Evolutionary conservation across 768 basidiomycete genomes (phyloP).

Genomic region (Phylloporus sp.): DNA sequence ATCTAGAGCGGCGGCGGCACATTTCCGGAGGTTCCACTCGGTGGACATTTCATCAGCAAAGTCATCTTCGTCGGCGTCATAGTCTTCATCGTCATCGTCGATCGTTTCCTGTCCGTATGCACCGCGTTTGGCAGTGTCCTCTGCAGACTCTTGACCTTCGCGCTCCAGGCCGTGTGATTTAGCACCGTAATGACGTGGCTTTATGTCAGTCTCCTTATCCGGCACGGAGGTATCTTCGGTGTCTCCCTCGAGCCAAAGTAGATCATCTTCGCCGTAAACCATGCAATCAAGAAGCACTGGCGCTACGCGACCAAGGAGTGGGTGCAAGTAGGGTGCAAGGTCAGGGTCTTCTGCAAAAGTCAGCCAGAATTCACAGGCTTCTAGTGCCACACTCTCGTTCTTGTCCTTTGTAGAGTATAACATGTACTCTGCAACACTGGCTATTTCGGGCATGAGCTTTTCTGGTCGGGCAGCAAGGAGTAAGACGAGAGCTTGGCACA

Average conservation of each 20-base stretch:
- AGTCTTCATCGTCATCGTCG: constrained; percentile 85
- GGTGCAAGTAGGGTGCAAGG: constrained; percentile 77
- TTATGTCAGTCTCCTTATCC: constrained; percentile 94
- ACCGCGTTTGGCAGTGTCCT: constrained; percentile 40
- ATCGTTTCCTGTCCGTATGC: constrained; percentile 80
- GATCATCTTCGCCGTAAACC: constrained; percentile 93
- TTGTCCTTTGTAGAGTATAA: constrained; percentile 97
- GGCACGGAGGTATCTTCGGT: constrained; percentile 87
- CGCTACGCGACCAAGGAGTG: constrained; percentile 85
- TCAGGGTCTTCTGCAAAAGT: constrained; percentile 97
- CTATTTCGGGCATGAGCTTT: constrained; percentile 94
- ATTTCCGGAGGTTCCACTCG: constrained; percentile 98
- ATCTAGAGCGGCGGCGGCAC: constrained; percentile 95
- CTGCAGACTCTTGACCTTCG: constrained; percentile 43
- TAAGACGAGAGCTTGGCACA: constrained; percentile 92
- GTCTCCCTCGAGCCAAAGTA: constrained; percentile 92
- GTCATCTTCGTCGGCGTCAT: constrained; percentile 77
- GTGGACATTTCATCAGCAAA: constrained; percentile 97
- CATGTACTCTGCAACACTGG: constrained; percentile 97
- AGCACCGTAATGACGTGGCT: constrained; percentile 86
- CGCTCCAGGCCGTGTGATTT: constrained; percentile 85
- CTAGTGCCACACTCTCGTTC: constrained; percentile 93
- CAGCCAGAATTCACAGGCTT: constrained; percentile 99
- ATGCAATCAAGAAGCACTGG: constrained; percentile 96
- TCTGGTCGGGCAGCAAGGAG: constrained; percentile 92